These are phyloP conservation scores for Camelina hispida DNA, from an alignment of 345 rosid species.

Conservation along the genomic window DNA sequence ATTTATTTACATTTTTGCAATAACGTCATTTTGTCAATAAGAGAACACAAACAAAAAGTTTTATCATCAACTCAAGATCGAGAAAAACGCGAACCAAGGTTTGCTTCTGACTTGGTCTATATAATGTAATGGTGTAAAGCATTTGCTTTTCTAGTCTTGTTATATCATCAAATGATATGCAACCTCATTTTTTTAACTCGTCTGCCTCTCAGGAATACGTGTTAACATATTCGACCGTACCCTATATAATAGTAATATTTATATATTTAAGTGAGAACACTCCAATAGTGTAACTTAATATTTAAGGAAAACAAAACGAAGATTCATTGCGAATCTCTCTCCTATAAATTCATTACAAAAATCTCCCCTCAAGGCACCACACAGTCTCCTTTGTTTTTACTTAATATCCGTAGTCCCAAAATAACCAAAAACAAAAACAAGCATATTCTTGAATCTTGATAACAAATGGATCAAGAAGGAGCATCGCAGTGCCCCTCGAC, in stretches of 20 bases:
- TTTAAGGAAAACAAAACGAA: slow-evolving; percentile 19
- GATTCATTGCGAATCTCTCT: not conserved
- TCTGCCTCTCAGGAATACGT: slow-evolving; percentile 26
- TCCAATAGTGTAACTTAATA: slow-evolving; percentile 32
- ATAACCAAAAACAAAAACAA: not conserved
- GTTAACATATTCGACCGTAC: slow-evolving; percentile 37
- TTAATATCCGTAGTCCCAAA: slow-evolving; percentile 36
- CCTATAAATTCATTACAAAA: slow-evolving; percentile 32
- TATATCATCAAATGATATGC: slow-evolving; percentile 20
- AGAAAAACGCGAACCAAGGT: not conserved
- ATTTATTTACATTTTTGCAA: not conserved
- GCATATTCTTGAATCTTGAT: slow-evolving; percentile 32
- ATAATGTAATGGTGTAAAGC: slow-evolving; percentile 6
- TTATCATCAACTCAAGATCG: not conserved
- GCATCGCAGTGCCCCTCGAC: slow-evolving; percentile 52
- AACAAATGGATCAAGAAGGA: slow-evolving; percentile 71
- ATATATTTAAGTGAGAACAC: slow-evolving; percentile 15
- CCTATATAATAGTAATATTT: slow-evolving; percentile 19
- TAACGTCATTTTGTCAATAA: not conserved
- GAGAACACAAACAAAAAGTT: not conserved
- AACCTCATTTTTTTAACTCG: not conserved
- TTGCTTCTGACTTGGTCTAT: not conserved
- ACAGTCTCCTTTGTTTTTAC: slow-evolving; percentile 28
- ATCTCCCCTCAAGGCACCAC: slow-evolving; percentile 12
- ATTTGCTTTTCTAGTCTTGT: slow-evolving; percentile 7